Evolutionary conservation across 2,329 filamentous ascomycete genomes (phyloP), one percentile per base, ranked within the genome.

Genomic region (Rutstroemia sp.): DNA sequence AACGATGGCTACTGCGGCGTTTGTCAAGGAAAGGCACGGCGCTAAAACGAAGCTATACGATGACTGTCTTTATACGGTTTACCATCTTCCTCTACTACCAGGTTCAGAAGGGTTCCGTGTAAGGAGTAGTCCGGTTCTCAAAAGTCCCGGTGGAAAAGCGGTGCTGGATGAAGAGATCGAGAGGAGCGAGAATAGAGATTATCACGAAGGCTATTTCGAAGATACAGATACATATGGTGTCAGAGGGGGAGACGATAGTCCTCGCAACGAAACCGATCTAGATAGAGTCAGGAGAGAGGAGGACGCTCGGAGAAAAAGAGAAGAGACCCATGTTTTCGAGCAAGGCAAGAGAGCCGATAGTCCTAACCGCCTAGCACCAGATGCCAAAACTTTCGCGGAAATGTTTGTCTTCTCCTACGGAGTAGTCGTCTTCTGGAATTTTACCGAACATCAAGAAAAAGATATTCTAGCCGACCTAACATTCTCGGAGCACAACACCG

Each of bases 361-460:
- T 67, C 73, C 81, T 23, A 78, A 81, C 69, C 79, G 82, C 27
- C 78, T 90, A 23, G 81, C 81, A 0, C 81, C 87, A 5, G 83
- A 90, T 67, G 82, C 86, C 38, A 85, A 92, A 67, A 80, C 85
- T 56, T 90, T 95, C 68, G 92, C 90, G 44, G 94, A 99, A 73
- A 90, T 97, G 83, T 97, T 96, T 69, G 87, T 99, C 65, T 97
- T 95, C 71, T 92, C 89, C 16, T 99, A 99, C 68, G 94, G 94
- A 19, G 92, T 99, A 0, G 92, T 94, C 0, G 94, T 99, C 5
- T 96, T 99, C 70, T 99, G 94, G 94, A 99, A 99, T 71, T 96
- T 99, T 66, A 92, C 90, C 10, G 92, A 96, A 71, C 82, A 87
- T 62, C 94, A 99, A 70, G 94, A 99, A 71, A 96, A 96, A 72